Evolutionary conservation across 148 eudicot species (phyloP), one percentile per base, ranked within the genome.

Genomic region (Nyssa sinensis): DNA sequence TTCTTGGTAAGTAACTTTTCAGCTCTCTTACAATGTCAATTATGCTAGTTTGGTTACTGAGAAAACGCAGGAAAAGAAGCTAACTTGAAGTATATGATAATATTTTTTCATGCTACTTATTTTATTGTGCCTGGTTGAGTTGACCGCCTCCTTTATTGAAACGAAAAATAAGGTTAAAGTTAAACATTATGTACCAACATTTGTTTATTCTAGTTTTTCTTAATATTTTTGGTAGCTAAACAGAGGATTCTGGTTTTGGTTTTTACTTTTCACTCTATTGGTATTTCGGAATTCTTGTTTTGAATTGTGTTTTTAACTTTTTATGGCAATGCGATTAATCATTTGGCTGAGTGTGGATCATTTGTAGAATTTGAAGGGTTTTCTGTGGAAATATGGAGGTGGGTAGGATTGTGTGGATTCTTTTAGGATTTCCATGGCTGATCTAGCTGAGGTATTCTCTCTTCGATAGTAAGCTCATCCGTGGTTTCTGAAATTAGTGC

Each of bases 371-470:
- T 77, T 92, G 78, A 92, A 92, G 90, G 86, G 84, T 72, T 94
- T 94, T 74, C 61, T 94, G 66, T 92, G 98, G 97, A 92, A 88
- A 70, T 84, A 88, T 64, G 92, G 98, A 68, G 94, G 93, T 70
- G 89, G 87, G 21, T 84, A 81, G 88, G 86, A 87, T 76, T 84
- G 85, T 34, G 71, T 87, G 69, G 94, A 92, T 79, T 79, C 84
- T 60, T 89, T 87, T 74, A 74, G 90, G 60, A 62, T 94, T 73
- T 68, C 87, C 2, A 91, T 86, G 55, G 75, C 67, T 32, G 96
- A 92, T 60, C 75, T 87, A 57, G 77, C 88, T 32, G 83, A 92
- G 98, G 98, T 94, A 84, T 1, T n/a, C n/a, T n/a, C n/a, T n/a
- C n/a, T n/a, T n/a, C n/a, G n/a, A n/a, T n/a, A n/a, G n/a, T n/a